Evolutionary conservation across 2,329 filamentous ascomycete genomes (phyloP), one percentile per base, ranked within the genome.

Genomic region (Aquanectria penicillioides): DNA sequence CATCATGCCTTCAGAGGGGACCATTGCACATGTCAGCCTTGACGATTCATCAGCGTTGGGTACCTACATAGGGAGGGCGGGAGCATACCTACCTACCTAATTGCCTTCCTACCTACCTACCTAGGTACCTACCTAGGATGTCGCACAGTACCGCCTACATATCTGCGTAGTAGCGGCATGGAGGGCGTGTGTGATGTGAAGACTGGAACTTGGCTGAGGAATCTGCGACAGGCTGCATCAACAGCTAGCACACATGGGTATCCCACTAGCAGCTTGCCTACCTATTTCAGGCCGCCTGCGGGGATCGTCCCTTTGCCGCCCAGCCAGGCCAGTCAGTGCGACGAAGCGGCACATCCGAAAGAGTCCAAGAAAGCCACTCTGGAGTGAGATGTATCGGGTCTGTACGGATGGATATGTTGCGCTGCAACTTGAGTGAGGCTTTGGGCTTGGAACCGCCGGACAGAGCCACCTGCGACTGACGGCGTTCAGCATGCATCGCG

Each of bases 281-380:
- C 50, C 50, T 43, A 44, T 53, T 53, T 37, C 40, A 53, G 50
- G 38, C 37, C 40, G 40, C 22, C 40, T 53, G 31, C 31, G 50
- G 50, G 40, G 50, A 46, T 46, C n/a, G 17, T 8, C 48, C 26
- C 20, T 51, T 40, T 51, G 48, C 48, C 48, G 31, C 50, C 50
- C 31, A 29, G 13, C 37, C 20, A 18, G 18, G 18, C 41, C 41
- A 38, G 33, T 53, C 28, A 20, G 37, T 26, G 50, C 38, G 29
- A 44, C 40, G 25, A 54, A 44, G 25, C 18, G 18, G 31, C 25
- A 46, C 23, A 38, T 38, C 29, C 40, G 40, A 44, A 38, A n/a
- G n/a, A n/a, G n/a, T n/a, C n/a, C n/a, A n/a, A n/a, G 49, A n/a
- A 9, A 23, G 10, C 20, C 23, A 53, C 29, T 43, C 15, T 34